Evolutionary conservation across 208 protist species (phyloP), one percentile per base, ranked within the genome.

Genomic region (Balamuthia mandrillaris): DNA sequence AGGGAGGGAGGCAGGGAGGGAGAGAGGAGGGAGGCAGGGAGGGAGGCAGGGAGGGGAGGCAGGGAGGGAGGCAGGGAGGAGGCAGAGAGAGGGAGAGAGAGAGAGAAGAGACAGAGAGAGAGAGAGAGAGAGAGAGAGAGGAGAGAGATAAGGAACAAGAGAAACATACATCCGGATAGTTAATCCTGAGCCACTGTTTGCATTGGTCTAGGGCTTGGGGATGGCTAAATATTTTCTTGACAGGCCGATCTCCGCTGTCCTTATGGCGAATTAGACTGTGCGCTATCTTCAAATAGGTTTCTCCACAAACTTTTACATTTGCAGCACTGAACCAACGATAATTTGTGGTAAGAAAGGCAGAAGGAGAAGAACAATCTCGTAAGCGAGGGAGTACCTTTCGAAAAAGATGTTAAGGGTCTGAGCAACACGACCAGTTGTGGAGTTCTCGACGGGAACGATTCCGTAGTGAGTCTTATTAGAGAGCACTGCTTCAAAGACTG

Each of bases 401-500:
- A 56, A 56, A 56, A 24, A 56, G 49, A 18, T 56, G 18, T n/a
- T 68, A 5, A 4, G 4, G 33, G 56, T 45, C 75, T 82, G 75
- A 37, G 60, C 51, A 14, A 82, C 75, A 12, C 75, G 45, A 21
- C 75, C 75, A 27, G 75, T 82, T 45, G 75, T 82, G 16, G 75
- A 82, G 66, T 58, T 60, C 31, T 87, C 81, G 63, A 86, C 41
- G 14, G 79, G 79, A 0, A 87, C 81, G 82, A 87, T 54, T 29
- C 81, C 86, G 31, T 39, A 87, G 35, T 10, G 49, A 14, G 79
- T 70, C 44, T 86, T 77, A 68, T 87, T 86, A 6, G 66, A 87
- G n/a, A 86, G 60, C 7, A 87, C 79, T 18, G 45, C 16, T n/a
- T 51, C 37, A 37, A 88, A 87, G n/a, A 88, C 86, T 56, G 63